Conservation (phyloP, 176 grass and related monocot species). For the Carex littledalei region DNA sequence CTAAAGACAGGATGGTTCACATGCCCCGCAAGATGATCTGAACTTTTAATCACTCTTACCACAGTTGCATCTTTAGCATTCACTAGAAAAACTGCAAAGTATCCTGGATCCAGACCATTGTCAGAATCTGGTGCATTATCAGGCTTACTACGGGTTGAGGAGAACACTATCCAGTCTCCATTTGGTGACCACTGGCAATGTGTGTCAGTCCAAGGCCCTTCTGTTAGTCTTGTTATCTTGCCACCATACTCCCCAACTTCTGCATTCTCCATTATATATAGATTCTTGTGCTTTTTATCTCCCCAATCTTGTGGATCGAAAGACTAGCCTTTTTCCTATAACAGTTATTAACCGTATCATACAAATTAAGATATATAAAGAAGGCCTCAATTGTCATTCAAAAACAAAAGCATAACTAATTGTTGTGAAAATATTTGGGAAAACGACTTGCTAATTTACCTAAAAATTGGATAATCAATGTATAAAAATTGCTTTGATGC, state of each 20-base stretch:
- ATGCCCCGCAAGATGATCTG: conserved; percentile 6
- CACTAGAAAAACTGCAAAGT: conserved; percentile 19
- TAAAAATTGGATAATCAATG: not conserved
- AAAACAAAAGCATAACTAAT: too few relatives aligned
- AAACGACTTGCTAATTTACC: not conserved
- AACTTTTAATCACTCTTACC: conserved; percentile 27
- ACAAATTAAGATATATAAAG: not conserved
- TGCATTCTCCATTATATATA: conserved; percentile 19
- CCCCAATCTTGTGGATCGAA: not conserved
- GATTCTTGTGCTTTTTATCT: conserved; percentile 5
- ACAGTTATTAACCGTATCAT: not conserved
- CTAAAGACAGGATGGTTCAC: conserved; percentile 48
- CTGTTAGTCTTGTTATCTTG: conserved; percentile 3
- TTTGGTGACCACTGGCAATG: conserved; percentile 17
- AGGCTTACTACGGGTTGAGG: conserved; percentile 12
- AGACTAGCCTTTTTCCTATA: not conserved
- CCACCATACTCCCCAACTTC: not conserved
- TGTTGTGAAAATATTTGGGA: too few relatives aligned
- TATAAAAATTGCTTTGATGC: not conserved
- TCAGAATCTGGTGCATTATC: not conserved
- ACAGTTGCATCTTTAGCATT: not conserved
- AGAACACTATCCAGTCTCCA: conserved; percentile 18
- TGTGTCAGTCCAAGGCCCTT: conserved; percentile 2
- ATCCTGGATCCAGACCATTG: conserved; percentile 10
- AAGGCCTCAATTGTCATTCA: too few relatives aligned